Evolutionary conservation across 768 basidiomycete genomes (phyloP).

Genomic region (Suillus cothurnatus): DNA sequence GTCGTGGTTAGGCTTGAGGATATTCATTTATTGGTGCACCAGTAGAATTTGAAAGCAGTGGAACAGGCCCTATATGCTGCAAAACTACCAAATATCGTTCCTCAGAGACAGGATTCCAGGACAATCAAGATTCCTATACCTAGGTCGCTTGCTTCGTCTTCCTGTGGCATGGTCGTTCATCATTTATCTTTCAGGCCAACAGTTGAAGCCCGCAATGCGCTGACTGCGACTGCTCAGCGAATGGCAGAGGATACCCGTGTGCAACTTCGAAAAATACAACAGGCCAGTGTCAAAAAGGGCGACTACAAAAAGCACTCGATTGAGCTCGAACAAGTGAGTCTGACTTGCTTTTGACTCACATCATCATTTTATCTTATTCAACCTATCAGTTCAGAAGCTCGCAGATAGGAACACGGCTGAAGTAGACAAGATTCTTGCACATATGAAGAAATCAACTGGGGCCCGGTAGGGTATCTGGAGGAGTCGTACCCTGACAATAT

Average conservation of each 20-base stretch:
- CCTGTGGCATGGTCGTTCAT: not conserved
- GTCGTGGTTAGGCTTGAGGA: not conserved
- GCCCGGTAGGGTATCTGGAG: constrained; percentile 18
- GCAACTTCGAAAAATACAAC: constrained; percentile 73
- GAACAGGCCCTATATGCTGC: constrained; percentile 78
- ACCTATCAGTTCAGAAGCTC: constrained; percentile 66
- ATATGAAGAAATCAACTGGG: constrained; percentile 60
- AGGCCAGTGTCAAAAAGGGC: constrained; percentile 66
- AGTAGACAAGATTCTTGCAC: constrained; percentile 64
- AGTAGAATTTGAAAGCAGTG: constrained; percentile 75
- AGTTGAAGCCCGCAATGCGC: constrained; percentile 63
- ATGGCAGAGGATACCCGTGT: constrained; percentile 74
- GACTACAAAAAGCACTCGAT: constrained; percentile 69
- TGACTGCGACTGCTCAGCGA: constrained; percentile 54
- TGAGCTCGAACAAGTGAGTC: constrained; percentile 68
- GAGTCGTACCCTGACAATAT: not conserved
- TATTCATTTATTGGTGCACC: constrained; percentile 21
- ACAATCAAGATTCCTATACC: constrained; percentile 83
- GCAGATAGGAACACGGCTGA: constrained; percentile 62
- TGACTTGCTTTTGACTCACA: not conserved
- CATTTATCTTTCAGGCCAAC: constrained; percentile 57
- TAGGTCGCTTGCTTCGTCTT: constrained; percentile 49
- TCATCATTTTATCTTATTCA: constrained; percentile 6
- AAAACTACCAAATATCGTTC: constrained; percentile 69
- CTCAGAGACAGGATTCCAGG: constrained; percentile 67